phyloP scores from a whole-genome alignment of 2,329 filamentous ascomycete species.

The Sclerotinia borealis region DNA sequence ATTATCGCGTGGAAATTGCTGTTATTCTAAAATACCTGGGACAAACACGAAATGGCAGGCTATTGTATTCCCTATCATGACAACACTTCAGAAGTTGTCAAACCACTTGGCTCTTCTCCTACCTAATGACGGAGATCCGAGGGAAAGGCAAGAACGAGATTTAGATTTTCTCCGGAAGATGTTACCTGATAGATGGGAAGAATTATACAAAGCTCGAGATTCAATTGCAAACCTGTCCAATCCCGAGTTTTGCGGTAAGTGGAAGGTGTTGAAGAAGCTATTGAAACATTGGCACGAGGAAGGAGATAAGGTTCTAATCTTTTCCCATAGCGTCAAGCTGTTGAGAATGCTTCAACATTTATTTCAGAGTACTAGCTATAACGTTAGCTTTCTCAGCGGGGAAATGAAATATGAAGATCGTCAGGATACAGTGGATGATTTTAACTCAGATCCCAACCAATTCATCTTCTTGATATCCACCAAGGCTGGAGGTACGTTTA shows the following conservation, averaged over 20 bases:
- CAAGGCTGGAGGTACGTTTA: slow-evolving; percentile 60
- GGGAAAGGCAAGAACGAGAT: slow-evolving; percentile 73
- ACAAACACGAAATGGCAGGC: slow-evolving; percentile 44
- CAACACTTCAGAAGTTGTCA: slow-evolving; percentile 76
- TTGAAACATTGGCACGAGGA: slow-evolving; percentile 84
- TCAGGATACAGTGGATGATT: slow-evolving; percentile 75
- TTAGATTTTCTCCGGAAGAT: slow-evolving; percentile 67
- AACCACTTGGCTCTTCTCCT: slow-evolving; percentile 90
- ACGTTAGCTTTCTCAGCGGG: slow-evolving; percentile 85
- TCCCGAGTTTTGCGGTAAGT: slow-evolving; percentile 92
- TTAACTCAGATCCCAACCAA: slow-evolving; percentile 79
- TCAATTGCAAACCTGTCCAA: slow-evolving; percentile 77
- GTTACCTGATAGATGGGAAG: slow-evolving; percentile 67
- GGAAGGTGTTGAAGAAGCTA: slow-evolving; percentile 83
- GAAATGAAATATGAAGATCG: slow-evolving; percentile 78
- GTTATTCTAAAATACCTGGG: slow-evolving; percentile 50
- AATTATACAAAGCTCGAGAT: slow-evolving; percentile 68
- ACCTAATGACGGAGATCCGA: slow-evolving; percentile 55
- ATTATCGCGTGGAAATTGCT: slow-evolving; percentile 68
- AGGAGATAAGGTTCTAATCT: slow-evolving; percentile 91
- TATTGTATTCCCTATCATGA: slow-evolving; percentile 79
- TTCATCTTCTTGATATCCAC: slow-evolving; percentile 97
- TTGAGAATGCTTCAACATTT: slow-evolving; percentile 78
- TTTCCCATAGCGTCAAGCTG: slow-evolving; percentile 84
- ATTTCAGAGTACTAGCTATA: slow-evolving; percentile 84